phyloP scores from a whole-genome alignment of 768 basidiomycete genomes.

The Hericium coralloides region DNA sequence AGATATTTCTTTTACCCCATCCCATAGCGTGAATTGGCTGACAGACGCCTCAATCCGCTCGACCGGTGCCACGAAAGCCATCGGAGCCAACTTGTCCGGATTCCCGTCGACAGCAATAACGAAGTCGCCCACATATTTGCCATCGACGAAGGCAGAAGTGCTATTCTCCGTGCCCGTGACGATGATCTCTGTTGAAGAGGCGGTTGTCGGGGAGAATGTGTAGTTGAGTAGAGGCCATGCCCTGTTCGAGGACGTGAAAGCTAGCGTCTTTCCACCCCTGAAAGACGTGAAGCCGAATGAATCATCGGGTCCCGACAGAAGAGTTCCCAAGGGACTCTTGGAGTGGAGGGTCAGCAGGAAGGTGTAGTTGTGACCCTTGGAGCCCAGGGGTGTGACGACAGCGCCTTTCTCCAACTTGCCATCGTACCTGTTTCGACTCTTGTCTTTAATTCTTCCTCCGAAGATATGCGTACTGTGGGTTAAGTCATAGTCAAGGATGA shows the following conservation, averaged over 20 bases:
- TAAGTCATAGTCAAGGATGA: not conserved
- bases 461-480: not conserved
- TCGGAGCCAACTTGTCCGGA: not conserved
- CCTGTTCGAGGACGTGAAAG: constrained; percentile 18
- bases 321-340: constrained; percentile 2
- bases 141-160: constrained; percentile 15
- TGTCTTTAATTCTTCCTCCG: not conserved
- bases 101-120: not conserved
- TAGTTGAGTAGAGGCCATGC: constrained; percentile 12
- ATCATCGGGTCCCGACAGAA: not conserved
- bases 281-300: constrained; percentile 9
- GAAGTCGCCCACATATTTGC: constrained; percentile 15
- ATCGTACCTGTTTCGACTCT: not conserved
- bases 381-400: constrained; percentile 15
- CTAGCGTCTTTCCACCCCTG: constrained; percentile 12
- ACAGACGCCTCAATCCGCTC: not conserved
- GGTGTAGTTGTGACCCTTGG: constrained; percentile 19
- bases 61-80: not conserved
- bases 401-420: constrained; percentile 6
- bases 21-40: not conserved
- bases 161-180: constrained; percentile 12
- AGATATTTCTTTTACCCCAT: not conserved
- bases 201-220: constrained; percentile 5
- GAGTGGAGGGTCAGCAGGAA: constrained; percentile 13
- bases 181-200: constrained; percentile 7